Evolutionary conservation across 192 early-diverging fungal genomes (phyloP).

Genomic region (Podila verticillata): DNA sequence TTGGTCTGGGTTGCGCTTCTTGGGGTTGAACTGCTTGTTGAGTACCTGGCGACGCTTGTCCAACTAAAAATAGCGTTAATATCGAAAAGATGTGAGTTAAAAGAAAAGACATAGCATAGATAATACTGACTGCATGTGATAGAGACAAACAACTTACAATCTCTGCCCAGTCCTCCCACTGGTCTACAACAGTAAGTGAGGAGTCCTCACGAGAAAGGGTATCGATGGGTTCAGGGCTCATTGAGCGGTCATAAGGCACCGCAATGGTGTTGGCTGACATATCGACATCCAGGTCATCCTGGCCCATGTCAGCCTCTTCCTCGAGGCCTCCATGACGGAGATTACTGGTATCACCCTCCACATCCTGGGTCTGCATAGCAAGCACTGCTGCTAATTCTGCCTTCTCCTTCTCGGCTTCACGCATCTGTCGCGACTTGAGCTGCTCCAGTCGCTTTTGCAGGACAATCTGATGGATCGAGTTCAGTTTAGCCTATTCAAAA

Average conservation of each 20-base stretch:
- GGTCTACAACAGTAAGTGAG: constrained; percentile 64
- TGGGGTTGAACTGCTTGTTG: constrained; percentile 64
- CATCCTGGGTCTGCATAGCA: constrained; percentile 56
- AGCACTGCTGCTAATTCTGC: constrained; percentile 62
- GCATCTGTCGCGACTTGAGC: constrained; percentile 65
- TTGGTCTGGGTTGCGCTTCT: constrained; percentile 44
- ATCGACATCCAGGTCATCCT: constrained; percentile 59
- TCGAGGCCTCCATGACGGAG: constrained; percentile 35
- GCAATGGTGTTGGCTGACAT: constrained; percentile 19
- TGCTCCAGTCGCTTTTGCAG: constrained; percentile 79
- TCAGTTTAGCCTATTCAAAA: constrained; percentile 59
- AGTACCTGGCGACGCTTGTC: constrained; percentile 64
- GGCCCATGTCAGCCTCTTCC: constrained; percentile 54
- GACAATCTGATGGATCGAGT: constrained; percentile 83
- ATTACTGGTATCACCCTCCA: constrained; percentile 29
- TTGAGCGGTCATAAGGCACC: constrained; percentile 66
- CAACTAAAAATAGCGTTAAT: constrained; percentile 32
- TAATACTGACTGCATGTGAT: background rate
- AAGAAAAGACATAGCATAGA: background rate
- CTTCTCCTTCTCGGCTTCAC: constrained; percentile 65
- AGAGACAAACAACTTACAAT: constrained; percentile 58
- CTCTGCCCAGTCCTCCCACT: constrained; percentile 65
- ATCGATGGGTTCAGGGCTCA: constrained; percentile 69
- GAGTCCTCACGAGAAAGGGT: constrained; percentile 65
- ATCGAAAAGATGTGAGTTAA: background rate